A percentile compares a stretch with the other conserved stretches of the same genome.
phyloP scores from a whole-genome alignment of 164 flowering plant species.

The Annona cherimola region DNA sequence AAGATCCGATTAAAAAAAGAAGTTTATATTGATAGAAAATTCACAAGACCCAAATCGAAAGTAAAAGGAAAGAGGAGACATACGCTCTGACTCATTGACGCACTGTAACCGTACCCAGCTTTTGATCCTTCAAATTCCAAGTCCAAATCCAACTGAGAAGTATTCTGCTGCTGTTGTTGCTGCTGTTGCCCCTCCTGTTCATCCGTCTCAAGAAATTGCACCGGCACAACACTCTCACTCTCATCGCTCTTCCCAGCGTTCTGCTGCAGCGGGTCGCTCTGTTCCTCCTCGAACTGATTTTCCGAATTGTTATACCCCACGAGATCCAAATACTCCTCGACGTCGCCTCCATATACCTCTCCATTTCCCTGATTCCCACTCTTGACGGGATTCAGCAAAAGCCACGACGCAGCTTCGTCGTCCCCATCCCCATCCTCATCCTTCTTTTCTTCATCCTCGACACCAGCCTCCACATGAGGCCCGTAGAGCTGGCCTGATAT shows the following conservation, averaged over 20 bases:
- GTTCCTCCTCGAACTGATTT: conserved; percentile 11
- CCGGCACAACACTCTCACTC: conserved; percentile 61
- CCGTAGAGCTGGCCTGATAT: conserved; percentile 31
- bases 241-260: conserved; percentile 27
- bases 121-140: conserved; percentile 42
- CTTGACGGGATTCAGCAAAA: conserved; percentile 52
- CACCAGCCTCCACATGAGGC: conserved; percentile 8
- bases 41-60: background rate
- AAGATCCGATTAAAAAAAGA: background rate
- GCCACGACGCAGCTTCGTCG: conserved; percentile 75
- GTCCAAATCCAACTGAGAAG: conserved; percentile 26
- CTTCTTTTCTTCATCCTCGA: conserved; percentile 37
- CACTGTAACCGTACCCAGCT: conserved; percentile 23
- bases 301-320: conserved; percentile 42
- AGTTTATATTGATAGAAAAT: background rate
- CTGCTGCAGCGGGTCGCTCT: conserved; percentile 17
- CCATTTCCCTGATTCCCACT: conserved; percentile 31
- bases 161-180: conserved; percentile 8
- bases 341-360: conserved; percentile 40
- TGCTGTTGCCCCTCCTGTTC: conserved; percentile 20
- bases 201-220: conserved; percentile 29
- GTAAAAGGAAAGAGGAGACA: background rate
- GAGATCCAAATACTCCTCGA: conserved; percentile 68
- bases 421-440: conserved; percentile 26
- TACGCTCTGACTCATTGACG: conserved; percentile 28